Conservation (phyloP, 164 flowering plant species). For the Kalanchoe fedtschenkoi region DNA sequence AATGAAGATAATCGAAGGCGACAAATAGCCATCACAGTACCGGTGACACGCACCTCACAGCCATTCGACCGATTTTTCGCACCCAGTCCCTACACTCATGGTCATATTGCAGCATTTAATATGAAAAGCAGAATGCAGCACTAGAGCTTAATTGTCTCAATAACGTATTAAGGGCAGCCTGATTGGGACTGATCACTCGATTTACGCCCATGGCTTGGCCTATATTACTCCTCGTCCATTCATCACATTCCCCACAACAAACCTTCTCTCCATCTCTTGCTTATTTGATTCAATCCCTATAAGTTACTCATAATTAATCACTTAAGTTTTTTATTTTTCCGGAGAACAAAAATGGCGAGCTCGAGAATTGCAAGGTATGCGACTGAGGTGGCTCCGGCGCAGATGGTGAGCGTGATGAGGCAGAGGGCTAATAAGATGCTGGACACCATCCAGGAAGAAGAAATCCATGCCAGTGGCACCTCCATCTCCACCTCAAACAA, state of each 20-base stretch:
- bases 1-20: neutral
- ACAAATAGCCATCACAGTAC: neutral
- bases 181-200: too few relatives aligned
- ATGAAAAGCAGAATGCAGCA: neutral
- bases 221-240: too few relatives aligned
- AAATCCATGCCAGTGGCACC: conserved; percentile 4
- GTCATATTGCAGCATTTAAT: neutral
- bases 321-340: too few relatives aligned
- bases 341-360: conserved; percentile 38
- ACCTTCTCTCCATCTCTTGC: too few relatives aligned
- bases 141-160: neutral
- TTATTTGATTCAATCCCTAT: too few relatives aligned
- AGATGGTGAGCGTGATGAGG: conserved; percentile 32
- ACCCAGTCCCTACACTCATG: neutral
- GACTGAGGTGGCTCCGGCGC: conserved; percentile 46
- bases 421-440: conserved; percentile 30
- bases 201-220: too few relatives aligned
- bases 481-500: neutral
- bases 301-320: too few relatives aligned
- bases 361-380: conserved; percentile 32
- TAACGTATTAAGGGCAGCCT: too few relatives aligned
- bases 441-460: conserved; percentile 49
- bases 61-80: conserved; percentile 1
- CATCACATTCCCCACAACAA: too few relatives aligned
- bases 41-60: too few relatives aligned